Conservation (phyloP, 2,329 filamentous ascomycete species). For the Cladosporium halotolerans region DNA sequence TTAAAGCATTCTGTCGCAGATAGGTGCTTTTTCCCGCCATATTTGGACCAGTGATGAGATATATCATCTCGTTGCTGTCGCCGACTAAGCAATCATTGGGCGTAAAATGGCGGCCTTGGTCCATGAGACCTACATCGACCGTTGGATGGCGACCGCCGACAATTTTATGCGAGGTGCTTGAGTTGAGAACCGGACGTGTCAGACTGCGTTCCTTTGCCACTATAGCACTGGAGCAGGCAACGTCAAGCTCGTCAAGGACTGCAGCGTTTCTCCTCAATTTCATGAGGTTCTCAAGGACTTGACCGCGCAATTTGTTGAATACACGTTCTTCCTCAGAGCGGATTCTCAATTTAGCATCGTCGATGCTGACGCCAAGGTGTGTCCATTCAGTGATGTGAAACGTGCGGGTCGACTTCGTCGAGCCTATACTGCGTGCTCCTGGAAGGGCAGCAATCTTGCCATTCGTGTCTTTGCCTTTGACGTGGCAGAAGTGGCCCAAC, state of each 20-base stretch:
- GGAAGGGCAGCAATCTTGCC: conserved; percentile 37
- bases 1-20: conserved; percentile 88
- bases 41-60: conserved; percentile 75
- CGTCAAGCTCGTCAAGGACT: conserved; percentile 90
- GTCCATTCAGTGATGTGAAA: conserved; percentile 85
- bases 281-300: conserved; percentile 74
- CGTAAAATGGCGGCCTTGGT: conserved; percentile 75
- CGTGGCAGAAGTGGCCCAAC: conserved; percentile 82
- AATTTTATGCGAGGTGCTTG: conserved; percentile 61
- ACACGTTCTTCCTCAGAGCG: conserved; percentile 77
- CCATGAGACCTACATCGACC: conserved; percentile 74
- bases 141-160: conserved; percentile 85
- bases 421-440: conserved; percentile 56
- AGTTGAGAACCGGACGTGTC: conserved; percentile 65
- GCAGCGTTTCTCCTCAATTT: conserved; percentile 81
- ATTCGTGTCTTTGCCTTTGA: conserved; percentile 70
- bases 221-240: conserved; percentile 76
- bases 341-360: conserved; percentile 71
- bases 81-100: conserved; percentile 81
- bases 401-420: conserved; percentile 76
- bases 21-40: conserved; percentile 99
- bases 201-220: conserved; percentile 70
- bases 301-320: conserved; percentile 65
- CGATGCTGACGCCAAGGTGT: conserved; percentile 68
- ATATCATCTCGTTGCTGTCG: conserved; percentile 64